Evolutionary conservation across 176 grass and related monocot genomes (phyloP).

Genomic region (Alloteropsis semialata): DNA sequence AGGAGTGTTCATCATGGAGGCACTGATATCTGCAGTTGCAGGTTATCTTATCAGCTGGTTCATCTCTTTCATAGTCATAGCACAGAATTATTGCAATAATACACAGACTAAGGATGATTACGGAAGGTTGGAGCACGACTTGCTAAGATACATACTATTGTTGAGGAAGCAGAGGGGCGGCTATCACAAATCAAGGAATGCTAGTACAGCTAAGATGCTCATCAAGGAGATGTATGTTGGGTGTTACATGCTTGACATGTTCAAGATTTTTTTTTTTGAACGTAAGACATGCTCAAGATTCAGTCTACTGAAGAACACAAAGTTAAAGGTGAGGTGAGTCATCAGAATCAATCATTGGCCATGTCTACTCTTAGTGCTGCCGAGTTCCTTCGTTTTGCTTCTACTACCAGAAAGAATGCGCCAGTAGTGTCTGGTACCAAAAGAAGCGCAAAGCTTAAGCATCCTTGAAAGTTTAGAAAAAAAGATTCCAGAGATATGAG

Average conservation of each 20-base stretch:
- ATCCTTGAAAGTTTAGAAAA: slow-evolving; percentile 20
- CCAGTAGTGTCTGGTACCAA: neutral
- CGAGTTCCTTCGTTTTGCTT: slow-evolving; percentile 29
- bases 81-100: neutral
- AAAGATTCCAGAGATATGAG: slow-evolving; percentile 14
- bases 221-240: slow-evolving; percentile 14
- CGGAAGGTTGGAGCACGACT: slow-evolving; percentile 3
- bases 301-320: neutral
- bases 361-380: neutral
- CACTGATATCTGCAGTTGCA: neutral
- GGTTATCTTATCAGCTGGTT: slow-evolving; percentile 29
- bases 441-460: neutral
- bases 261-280: too few relatives aligned
- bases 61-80: slow-evolving; percentile 33
- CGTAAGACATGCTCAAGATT: neutral
- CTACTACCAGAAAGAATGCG: neutral
- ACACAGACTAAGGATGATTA: neutral
- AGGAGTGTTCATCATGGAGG: neutral
- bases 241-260: neutral
- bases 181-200: slow-evolving; percentile 21
- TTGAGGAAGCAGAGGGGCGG: slow-evolving; percentile 26
- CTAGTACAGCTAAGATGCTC: slow-evolving; percentile 29
- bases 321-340: slow-evolving; percentile 11
- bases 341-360: neutral
- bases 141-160: slow-evolving; percentile 21